Conservation (phyloP, 495 filamentous ascomycete genomes). For the Xylaria palmicola region DNA sequence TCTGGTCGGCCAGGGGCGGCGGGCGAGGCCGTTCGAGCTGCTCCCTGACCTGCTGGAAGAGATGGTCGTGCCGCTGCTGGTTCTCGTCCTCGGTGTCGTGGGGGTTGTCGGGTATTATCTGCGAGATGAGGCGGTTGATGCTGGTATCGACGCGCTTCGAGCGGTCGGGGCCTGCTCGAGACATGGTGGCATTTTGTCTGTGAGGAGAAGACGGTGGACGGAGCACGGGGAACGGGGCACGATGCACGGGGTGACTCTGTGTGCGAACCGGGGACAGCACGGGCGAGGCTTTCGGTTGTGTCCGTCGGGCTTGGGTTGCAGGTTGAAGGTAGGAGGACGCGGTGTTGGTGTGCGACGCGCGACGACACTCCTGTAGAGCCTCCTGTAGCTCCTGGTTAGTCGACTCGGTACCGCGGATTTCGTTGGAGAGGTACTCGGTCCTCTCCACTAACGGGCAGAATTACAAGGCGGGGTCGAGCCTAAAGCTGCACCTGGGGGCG, state of each 20-base stretch:
- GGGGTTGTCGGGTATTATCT: slow-evolving; percentile 50
- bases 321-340: too few relatives aligned
- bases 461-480: slow-evolving; percentile 4
- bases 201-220: not conserved
- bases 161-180: slow-evolving; percentile 30
- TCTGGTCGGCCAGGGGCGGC: slow-evolving; percentile 59
- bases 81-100: slow-evolving; percentile 48
- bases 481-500: not conserved
- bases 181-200: slow-evolving; percentile 33
- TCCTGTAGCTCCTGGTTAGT: too few relatives aligned
- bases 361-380: too few relatives aligned
- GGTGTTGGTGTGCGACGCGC: too few relatives aligned
- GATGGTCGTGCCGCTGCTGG: slow-evolving; percentile 51
- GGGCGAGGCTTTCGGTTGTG: too few relatives aligned
- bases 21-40: slow-evolving; percentile 46
- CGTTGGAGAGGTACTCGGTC: too few relatives aligned
- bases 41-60: slow-evolving; percentile 49
- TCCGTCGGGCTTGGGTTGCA: too few relatives aligned
- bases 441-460: not conserved
- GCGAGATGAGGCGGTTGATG: slow-evolving; percentile 57
- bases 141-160: slow-evolving; percentile 40
- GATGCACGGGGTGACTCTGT: too few relatives aligned
- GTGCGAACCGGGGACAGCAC: too few relatives aligned
- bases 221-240: too few relatives aligned
- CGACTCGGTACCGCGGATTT: too few relatives aligned